Conservation (phyloP, 2,329 filamentous ascomycete species). For the Fusarium sp. region DNA sequence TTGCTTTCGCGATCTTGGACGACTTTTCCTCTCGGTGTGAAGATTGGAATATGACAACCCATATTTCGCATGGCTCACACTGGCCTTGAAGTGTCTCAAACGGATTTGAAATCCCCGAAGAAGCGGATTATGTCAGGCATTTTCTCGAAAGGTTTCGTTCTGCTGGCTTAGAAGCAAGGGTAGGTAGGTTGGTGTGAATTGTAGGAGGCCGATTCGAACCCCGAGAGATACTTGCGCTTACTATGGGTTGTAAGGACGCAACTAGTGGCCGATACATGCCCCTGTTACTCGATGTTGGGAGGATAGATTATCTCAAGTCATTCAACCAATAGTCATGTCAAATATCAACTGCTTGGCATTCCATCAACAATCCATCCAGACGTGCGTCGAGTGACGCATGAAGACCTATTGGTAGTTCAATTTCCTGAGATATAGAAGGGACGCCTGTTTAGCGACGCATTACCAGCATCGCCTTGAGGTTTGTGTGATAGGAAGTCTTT, state of each 20-base stretch:
- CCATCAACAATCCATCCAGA: too few relatives aligned
- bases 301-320: too few relatives aligned
- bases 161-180: too few relatives aligned
- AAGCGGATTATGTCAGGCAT: not conserved
- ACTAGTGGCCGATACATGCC: too few relatives aligned
- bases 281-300: too few relatives aligned
- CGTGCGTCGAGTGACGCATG: rapidly evolving
- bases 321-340: not conserved
- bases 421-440: not conserved
- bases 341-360: not conserved
- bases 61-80: not conserved
- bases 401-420: too few relatives aligned
- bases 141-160: too few relatives aligned
- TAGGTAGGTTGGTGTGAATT: too few relatives aligned
- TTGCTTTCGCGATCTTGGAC: not conserved
- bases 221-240: too few relatives aligned
- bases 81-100: not conserved
- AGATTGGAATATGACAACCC: not conserved
- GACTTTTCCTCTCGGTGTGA: not conserved
- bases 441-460: rapidly evolving
- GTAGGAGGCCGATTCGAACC: too few relatives aligned
- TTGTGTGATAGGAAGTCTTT: too few relatives aligned
- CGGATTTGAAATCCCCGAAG: rapidly evolving
- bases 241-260: too few relatives aligned
- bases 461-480: rapidly evolving